Conservation (phyloP, 176 grass and related monocot genomes). For the Alloteropsis semialata region DNA sequence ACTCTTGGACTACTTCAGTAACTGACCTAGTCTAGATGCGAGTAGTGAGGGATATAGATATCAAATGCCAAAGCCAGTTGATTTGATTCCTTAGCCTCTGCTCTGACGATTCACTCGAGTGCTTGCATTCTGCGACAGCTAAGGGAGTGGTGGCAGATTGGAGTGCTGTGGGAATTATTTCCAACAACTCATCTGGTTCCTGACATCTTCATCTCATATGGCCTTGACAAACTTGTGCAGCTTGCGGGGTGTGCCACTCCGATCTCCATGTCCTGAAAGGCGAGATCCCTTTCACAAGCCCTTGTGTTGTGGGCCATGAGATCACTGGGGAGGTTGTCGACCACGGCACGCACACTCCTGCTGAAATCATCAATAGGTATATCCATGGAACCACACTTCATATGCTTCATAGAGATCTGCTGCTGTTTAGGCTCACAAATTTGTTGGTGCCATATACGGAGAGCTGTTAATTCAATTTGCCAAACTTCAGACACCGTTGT, state of each 20-base stretch:
- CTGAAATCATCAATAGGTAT: conserved; percentile 66
- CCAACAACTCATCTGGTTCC: not conserved
- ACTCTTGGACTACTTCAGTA: not conserved
- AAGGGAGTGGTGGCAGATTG: not conserved
- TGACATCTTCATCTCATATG: not conserved
- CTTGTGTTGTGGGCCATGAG: conserved; percentile 93
- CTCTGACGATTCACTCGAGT: not conserved
- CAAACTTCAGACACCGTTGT: not conserved
- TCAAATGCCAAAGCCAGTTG: not conserved
- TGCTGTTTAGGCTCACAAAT: not conserved
- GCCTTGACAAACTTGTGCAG: conserved; percentile 36
- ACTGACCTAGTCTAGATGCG: not conserved
- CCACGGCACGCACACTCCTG: conserved; percentile 68
- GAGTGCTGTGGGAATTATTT: not conserved
- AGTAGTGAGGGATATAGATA: not conserved
- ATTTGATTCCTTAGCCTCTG: not conserved
- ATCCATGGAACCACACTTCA: not conserved
- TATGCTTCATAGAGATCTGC: not conserved
- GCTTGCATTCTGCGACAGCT: not conserved
- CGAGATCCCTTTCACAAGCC: conserved; percentile 81
- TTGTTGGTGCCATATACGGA: not conserved
- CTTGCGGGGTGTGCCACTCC: conserved; percentile 88
- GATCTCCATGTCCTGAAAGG: conserved; percentile 98
- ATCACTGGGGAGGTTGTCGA: conserved; percentile 98
- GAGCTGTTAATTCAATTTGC: not conserved